Evolutionary conservation across 768 basidiomycete genomes (phyloP).

Genomic region (Amanita polypyramis): DNA sequence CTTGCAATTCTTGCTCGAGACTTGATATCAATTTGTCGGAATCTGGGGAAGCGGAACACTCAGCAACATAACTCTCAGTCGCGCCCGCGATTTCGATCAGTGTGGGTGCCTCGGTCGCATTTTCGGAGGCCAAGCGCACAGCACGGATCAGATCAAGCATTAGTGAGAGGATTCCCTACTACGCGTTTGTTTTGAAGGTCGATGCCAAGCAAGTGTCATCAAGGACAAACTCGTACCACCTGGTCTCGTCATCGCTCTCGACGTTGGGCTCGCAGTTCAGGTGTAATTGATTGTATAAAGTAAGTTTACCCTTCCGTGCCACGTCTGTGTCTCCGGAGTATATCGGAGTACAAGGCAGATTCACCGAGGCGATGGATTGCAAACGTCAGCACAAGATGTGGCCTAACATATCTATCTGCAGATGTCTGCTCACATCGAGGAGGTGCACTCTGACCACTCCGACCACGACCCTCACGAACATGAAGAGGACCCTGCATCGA

Average conservation of each 20-base stretch:
- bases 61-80: slow-evolving; percentile 46
- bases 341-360: neutral
- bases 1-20: slow-evolving; percentile 60
- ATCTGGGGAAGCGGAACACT: slow-evolving; percentile 37
- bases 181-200: slow-evolving; percentile 13
- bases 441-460: slow-evolving; percentile 73
- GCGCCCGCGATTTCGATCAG: slow-evolving; percentile 35
- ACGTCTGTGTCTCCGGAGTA: neutral
- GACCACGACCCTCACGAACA: slow-evolving; percentile 52
- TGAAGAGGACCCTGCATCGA: slow-evolving; percentile 73
- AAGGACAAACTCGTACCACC: slow-evolving; percentile 19
- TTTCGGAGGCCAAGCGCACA: slow-evolving; percentile 48
- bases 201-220: slow-evolving; percentile 19
- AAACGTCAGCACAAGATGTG: slow-evolving; percentile 18
- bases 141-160: slow-evolving; percentile 29
- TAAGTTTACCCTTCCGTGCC: neutral
- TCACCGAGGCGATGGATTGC: slow-evolving; percentile 23
- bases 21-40: slow-evolving; percentile 31
- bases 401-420: slow-evolving; percentile 15
- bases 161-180: slow-evolving; percentile 12
- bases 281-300: neutral
- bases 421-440: slow-evolving; percentile 84
- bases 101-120: slow-evolving; percentile 38
- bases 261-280: slow-evolving; percentile 25
- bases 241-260: slow-evolving; percentile 22